phyloP scores from a whole-genome alignment of 169 alveolate species.

The Blepharisma undulans region DNA sequence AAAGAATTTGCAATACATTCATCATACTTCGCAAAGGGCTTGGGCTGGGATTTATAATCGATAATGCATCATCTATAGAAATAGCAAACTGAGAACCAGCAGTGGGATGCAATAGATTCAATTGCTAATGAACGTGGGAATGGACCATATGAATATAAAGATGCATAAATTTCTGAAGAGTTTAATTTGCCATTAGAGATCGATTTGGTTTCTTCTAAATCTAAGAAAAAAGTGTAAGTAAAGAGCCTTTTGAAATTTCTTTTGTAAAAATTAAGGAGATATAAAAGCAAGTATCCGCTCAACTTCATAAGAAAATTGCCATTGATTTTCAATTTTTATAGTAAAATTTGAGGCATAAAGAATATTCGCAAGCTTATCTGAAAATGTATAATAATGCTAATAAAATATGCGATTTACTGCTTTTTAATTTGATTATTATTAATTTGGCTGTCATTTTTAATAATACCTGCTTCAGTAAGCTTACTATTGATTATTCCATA shows the following conservation, averaged over 20 bases:
- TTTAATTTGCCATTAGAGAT: not conserved
- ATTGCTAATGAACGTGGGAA: not conserved
- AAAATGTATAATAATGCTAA: not conserved
- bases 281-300: not conserved
- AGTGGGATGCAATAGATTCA: not conserved
- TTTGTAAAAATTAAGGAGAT: not conserved
- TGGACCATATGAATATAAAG: not conserved
- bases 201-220: not conserved
- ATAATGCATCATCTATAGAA: not conserved
- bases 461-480: too few species aligned
- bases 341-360: not conserved
- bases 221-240: not conserved
- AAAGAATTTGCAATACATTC: conserved; percentile 3
- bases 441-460: too few species aligned
- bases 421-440: too few species aligned
- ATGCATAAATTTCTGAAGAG: not conserved
- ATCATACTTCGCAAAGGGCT: not conserved
- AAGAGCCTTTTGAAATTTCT: not conserved
- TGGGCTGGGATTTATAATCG: not conserved
- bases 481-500: too few species aligned
- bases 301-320: not conserved
- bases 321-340: not conserved
- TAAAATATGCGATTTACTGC: too few species aligned
- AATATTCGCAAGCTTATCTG: not conserved
- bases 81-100: not conserved